Evolutionary conservation across 805 yeast species (phyloP).

Genomic region (Suhomyces sp.): DNA sequence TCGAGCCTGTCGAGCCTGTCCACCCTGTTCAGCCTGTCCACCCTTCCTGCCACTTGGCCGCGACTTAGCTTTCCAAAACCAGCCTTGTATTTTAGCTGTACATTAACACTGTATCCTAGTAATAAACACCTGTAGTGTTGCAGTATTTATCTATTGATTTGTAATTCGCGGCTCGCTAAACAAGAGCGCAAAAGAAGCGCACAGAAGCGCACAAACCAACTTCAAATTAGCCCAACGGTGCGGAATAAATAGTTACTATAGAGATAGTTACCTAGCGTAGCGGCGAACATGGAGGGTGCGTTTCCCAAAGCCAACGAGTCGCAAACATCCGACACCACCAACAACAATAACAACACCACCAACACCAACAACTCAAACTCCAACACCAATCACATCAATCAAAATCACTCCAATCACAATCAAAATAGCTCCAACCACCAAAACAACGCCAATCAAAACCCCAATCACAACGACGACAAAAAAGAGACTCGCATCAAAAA

Average conservation of each 20-base stretch:
- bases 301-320: background rate
- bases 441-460: too few species aligned
- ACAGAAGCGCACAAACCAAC: background rate
- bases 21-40: too few species aligned
- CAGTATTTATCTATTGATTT: too few species aligned
- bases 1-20: too few species aligned
- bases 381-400: too few species aligned
- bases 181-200: background rate
- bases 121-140: background rate
- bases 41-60: background rate
- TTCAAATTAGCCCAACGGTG: background rate
- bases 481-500: constrained; percentile 21
- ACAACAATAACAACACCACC: background rate
- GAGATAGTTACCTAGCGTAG: background rate
- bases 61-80: background rate
- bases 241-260: background rate
- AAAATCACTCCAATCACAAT: too few species aligned
- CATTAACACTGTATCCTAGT: background rate
- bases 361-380: too few species aligned
- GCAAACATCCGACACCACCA: background rate
- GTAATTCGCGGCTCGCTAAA: background rate
- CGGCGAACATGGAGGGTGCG: background rate
- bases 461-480: too few species aligned
- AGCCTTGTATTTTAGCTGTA: constrained; percentile 4
- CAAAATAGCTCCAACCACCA: too few species aligned